Evolutionary conservation across 2,329 filamentous ascomycete species (phyloP).

Genomic region (Aspergillus sclerotialis): DNA sequence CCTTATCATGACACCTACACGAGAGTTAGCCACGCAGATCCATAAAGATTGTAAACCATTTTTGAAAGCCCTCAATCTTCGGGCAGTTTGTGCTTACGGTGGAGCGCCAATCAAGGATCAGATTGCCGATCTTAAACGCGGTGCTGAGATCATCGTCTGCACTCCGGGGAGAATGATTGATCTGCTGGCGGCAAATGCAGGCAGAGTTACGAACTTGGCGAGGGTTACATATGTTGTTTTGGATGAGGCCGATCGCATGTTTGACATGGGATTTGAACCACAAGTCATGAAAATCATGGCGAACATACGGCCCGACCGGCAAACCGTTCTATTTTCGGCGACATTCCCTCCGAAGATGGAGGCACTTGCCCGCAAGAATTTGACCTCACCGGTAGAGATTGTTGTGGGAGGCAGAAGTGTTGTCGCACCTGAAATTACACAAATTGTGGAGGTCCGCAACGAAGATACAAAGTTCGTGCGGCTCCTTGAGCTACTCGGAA

Average conservation of each 20-base stretch:
- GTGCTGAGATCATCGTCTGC: slow-evolving; percentile 89
- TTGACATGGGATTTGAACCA: slow-evolving; percentile 98
- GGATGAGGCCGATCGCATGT: slow-evolving; percentile 98
- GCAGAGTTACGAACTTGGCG: slow-evolving; percentile 84
- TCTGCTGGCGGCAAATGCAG: slow-evolving; percentile 83
- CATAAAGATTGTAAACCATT: slow-evolving; percentile 93
- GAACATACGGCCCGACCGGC: slow-evolving; percentile 84
- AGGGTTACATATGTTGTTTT: slow-evolving; percentile 91
- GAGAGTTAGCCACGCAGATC: slow-evolving; percentile 90
- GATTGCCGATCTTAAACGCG: slow-evolving; percentile 91
- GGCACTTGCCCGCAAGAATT: slow-evolving; percentile 77
- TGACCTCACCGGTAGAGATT: slow-evolving; percentile 82
- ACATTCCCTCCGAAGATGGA: slow-evolving; percentile 95
- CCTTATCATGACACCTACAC: slow-evolving; percentile 86
- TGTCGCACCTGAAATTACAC: slow-evolving; percentile 68
- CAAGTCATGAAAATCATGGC: slow-evolving; percentile 95
- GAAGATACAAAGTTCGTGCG: slow-evolving; percentile 79
- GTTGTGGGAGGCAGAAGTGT: slow-evolving; percentile 78
- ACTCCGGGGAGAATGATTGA: slow-evolving; percentile 96
- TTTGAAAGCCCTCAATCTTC: slow-evolving; percentile 74
- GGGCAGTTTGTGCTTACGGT: slow-evolving; percentile 87
- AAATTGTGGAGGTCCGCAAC: slow-evolving; percentile 80
- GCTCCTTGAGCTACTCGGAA: slow-evolving; percentile 76
- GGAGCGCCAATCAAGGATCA: slow-evolving; percentile 95
- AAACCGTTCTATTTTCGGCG: slow-evolving; percentile 92